Evolutionary conservation across 352 stramenopile species (phyloP).

Genomic region (Aphanomyces euteiches): DNA sequence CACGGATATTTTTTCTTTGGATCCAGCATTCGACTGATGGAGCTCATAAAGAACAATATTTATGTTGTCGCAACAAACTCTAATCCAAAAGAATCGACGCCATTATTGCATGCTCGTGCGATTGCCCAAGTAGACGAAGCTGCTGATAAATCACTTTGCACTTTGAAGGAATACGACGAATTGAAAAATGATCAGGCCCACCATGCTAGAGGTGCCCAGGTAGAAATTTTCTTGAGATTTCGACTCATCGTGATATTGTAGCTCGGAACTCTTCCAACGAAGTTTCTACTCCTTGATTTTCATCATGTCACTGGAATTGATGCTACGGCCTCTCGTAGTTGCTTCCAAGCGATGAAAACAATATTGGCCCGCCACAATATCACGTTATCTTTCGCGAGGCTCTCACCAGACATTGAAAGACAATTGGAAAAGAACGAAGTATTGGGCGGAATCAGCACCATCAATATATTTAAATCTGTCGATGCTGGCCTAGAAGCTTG

Average conservation of each 20-base stretch:
- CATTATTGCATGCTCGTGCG: neutral
- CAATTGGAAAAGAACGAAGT: conserved; percentile 59
- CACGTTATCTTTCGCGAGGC: conserved; percentile 61
- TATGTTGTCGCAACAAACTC: conserved; percentile 37
- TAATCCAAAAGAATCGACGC: conserved; percentile 16
- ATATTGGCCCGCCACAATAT: conserved; percentile 50
- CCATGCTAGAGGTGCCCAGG: too few relatives aligned
- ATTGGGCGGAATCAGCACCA: neutral
- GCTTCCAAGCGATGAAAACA: conserved; percentile 64
- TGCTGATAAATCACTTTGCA: conserved; percentile 17
- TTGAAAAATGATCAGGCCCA: neutral
- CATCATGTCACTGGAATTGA: conserved; percentile 73
- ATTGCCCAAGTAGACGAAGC: neutral
- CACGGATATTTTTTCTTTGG: conserved; percentile 79
- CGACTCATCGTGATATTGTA: conserved; percentile 1
- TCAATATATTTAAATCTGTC: conserved; percentile 9
- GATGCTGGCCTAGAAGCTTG: conserved; percentile 16
- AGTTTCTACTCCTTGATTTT: conserved; percentile 76
- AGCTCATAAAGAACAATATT: conserved; percentile 60
- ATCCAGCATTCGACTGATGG: conserved; percentile 63
- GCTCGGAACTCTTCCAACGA: conserved; percentile 34
- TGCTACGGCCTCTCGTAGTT: conserved; percentile 63
- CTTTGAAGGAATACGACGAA: conserved; percentile 33
- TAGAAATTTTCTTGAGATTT: neutral
- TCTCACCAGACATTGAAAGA: conserved; percentile 51